Evolutionary conservation across 805 yeast species (phyloP), one percentile per base, ranked within the genome.

Genomic region (Metschnikowia noctiluminum): DNA sequence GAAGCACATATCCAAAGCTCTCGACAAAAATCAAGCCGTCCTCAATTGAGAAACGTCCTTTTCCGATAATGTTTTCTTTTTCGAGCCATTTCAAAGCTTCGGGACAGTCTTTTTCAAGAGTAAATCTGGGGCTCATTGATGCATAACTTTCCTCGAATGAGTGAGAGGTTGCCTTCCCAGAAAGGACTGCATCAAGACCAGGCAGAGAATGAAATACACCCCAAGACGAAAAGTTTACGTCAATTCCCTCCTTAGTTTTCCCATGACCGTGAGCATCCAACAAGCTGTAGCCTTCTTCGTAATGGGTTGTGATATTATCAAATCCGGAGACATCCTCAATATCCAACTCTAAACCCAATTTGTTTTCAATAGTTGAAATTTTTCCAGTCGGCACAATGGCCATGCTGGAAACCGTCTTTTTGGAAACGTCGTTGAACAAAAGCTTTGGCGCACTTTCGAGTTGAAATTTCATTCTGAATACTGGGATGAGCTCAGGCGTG

Each of bases 41-140:
- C 52, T 76, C 78, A 57, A 84, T 71, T 41, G 76, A 58, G 56
- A 81, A 81, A 49, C 84, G 71, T 35, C 88, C 87, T 60, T 74
- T 79, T 15, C 85, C 87, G 15, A 80, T 41, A 48, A 80, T 67
- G 55, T 71, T 77, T 61, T 76, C 73, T 39, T 64, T 59, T 35
- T 66, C 52, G 14, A 75, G 74, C 87, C 88, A 82, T 54, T 70
- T 62, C 58, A 63, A 65, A 55, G 74, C 77, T 10, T 66, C 74
- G 37, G 65, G 72, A 35, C 72, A 70, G 16, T 59, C 64, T 11
- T 65, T 71, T 51, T 72, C 80, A 14, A 80, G 59, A 40, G 60
- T 57, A 53, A 79, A 66, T 11, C 56, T 60, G 16, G 84, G 83
- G 59, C 69, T 76, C 55, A 67, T 65, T 12, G 79, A 73, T 43